phyloP scores from a whole-genome alignment of 768 basidiomycete species.

The Lactifluus hygrophoroides region DNA sequence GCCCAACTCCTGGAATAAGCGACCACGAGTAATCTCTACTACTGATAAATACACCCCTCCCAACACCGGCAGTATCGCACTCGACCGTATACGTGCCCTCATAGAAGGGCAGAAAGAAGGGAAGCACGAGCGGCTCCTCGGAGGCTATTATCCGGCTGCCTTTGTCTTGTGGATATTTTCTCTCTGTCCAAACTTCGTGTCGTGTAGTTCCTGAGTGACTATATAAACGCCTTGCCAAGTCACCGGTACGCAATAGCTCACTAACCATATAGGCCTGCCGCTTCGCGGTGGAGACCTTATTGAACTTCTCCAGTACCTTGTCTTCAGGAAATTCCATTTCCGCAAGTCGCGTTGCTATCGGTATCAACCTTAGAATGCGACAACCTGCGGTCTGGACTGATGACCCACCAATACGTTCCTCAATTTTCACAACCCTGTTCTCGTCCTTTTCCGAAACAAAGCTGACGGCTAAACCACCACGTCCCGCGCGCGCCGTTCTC shows the following conservation, averaged over 20 bases:
- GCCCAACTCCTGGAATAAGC: too few species aligned
- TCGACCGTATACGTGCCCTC: too few species aligned
- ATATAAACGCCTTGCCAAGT: conserved; percentile 4
- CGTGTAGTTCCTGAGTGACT: conserved; percentile 65
- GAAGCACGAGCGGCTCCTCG: too few species aligned
- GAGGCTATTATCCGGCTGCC: too few species aligned
- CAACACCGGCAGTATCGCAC: too few species aligned
- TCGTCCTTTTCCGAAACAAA: conserved; percentile 94
- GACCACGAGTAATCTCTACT: too few species aligned
- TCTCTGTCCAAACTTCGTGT: conserved; percentile 81
- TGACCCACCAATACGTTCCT: conserved; percentile 74
- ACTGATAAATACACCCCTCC: too few species aligned
- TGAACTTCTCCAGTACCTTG: conserved; percentile 75
- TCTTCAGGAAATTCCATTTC: conserved; percentile 74
- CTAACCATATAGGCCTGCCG: conserved; percentile 89
- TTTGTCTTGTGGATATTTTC: conserved; percentile 79
- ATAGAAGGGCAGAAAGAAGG: too few species aligned
- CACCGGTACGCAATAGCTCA: background rate
- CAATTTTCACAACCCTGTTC: conserved; percentile 71
- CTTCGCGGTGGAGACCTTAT: conserved; percentile 87
- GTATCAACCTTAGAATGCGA: background rate
- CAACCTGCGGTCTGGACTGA: background rate
- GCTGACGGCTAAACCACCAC: conserved; percentile 84
- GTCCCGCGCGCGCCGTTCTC: conserved; percentile 83
- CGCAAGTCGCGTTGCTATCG: conserved; percentile 48